phyloP scores from a whole-genome alignment of 2,329 filamentous ascomycete species.

The Paracoccidioides brasiliensis region DNA sequence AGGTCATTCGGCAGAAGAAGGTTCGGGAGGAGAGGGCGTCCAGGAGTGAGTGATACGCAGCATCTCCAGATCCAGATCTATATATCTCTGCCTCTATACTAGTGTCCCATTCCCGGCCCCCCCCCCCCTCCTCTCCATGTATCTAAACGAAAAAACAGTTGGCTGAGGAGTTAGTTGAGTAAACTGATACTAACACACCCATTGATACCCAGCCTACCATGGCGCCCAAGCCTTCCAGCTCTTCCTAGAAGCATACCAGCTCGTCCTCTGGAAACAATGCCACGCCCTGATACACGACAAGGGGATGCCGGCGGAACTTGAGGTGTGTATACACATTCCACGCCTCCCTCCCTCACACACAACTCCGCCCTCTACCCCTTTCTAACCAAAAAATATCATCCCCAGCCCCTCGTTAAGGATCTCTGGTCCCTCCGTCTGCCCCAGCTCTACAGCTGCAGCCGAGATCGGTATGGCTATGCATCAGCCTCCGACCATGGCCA shows the following conservation, averaged over 20 bases:
- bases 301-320: slow-evolving; percentile 57
- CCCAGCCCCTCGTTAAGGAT: slow-evolving; percentile 54
- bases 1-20: slow-evolving; percentile 43
- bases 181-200: no score
- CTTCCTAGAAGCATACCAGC: slow-evolving; percentile 71
- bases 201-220: slow-evolving; percentile 33
- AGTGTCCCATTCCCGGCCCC: not conserved
- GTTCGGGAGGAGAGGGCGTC: slow-evolving; percentile 40
- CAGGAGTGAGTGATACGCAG: slow-evolving; percentile 35
- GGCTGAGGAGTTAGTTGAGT: no score
- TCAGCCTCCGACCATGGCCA: slow-evolving; percentile 21
- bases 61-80: no score
- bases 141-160: not conserved
- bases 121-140: not conserved
- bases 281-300: slow-evolving; percentile 56
- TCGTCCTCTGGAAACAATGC: slow-evolving; percentile 72
- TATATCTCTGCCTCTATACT: not conserved
- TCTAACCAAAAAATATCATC: not conserved
- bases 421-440: slow-evolving; percentile 69
- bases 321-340: slow-evolving; percentile 35
- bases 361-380: not conserved
- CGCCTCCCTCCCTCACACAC: not conserved
- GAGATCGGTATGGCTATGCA: slow-evolving; percentile 18
- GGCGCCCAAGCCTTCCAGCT: slow-evolving; percentile 62
- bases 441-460: slow-evolving; percentile 37